Evolutionary conservation across 176 grass and related monocot species (phyloP).

Genomic region (Cenchrus americanus): DNA sequence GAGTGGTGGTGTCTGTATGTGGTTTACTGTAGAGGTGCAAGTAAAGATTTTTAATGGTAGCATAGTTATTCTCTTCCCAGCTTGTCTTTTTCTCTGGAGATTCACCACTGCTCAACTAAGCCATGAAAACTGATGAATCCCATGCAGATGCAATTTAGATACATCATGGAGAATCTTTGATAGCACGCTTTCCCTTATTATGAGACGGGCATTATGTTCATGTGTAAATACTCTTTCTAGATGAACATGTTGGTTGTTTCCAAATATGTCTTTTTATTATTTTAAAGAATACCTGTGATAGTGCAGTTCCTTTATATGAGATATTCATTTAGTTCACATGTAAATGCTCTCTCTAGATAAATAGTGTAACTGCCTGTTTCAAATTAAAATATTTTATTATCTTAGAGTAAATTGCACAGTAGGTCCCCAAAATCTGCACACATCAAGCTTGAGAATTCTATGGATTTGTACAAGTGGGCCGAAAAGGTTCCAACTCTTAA

Average conservation of each 20-base stretch:
- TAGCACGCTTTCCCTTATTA: not conserved
- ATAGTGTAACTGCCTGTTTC: not conserved
- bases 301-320: not conserved
- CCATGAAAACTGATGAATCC: not conserved
- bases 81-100: not conserved
- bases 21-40: not conserved
- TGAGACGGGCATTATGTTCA: not conserved
- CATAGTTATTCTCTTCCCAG: not conserved
- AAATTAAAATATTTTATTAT: not conserved
- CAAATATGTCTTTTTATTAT: not conserved
- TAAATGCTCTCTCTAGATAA: not conserved
- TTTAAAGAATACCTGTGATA: constrained; percentile 2
- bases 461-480: not conserved
- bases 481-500: not conserved
- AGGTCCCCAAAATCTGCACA: not conserved
- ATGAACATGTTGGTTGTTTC: not conserved
- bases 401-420: not conserved
- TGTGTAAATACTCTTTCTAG: not conserved
- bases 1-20: not conserved
- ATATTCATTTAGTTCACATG: not conserved
- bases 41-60: not conserved
- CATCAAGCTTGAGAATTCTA: not conserved
- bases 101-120: constrained; percentile 1
- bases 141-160: not conserved
- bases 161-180: not conserved